Conservation (phyloP, 805 yeast genomes). For the Barnettozyma sp. region DNA sequence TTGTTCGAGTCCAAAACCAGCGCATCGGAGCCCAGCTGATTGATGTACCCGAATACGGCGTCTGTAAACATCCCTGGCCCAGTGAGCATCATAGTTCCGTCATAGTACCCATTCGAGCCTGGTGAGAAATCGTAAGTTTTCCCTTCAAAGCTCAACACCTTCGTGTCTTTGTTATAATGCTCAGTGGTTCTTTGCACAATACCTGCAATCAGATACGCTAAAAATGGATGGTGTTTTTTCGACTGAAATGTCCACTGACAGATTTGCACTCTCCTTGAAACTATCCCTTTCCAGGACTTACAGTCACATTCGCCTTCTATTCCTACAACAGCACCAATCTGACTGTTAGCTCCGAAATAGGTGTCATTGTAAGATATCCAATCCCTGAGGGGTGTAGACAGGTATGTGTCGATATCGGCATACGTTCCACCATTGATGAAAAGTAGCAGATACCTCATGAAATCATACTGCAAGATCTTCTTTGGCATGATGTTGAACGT, state of each 20-base stretch:
- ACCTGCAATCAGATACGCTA: conserved; percentile 45
- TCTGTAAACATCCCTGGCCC: conserved; percentile 50
- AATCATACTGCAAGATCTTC: conserved; percentile 47
- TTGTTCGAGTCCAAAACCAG: conserved; percentile 11
- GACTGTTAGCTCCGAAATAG: conserved; percentile 18
- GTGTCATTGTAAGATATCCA: conserved; percentile 41
- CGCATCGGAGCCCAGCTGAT: conserved; percentile 6
- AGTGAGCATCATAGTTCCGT: conserved; percentile 51
- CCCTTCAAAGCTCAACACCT: conserved; percentile 22
- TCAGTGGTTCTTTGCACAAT: conserved; percentile 46
- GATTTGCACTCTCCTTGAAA: conserved; percentile 49
- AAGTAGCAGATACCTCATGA: conserved; percentile 46
- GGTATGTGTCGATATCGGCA: conserved; percentile 50
- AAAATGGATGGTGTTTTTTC: conserved; percentile 54
- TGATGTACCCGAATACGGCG: conserved; percentile 18
- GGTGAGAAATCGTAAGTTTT: conserved; percentile 29
- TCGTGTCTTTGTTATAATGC: conserved; percentile 27
- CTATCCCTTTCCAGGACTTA: conserved; percentile 46
- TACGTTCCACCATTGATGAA: conserved; percentile 54
- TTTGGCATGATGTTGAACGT: conserved; percentile 46
- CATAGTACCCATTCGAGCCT: conserved; percentile 52
- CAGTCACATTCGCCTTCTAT: conserved; percentile 49
- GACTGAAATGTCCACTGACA: conserved; percentile 59
- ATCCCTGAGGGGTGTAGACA: conserved; percentile 45
- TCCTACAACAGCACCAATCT: conserved; percentile 48